Evolutionary conservation across 225 moss, liverwort and hornwort species (phyloP).

Genomic region (Bryum argenteum): DNA sequence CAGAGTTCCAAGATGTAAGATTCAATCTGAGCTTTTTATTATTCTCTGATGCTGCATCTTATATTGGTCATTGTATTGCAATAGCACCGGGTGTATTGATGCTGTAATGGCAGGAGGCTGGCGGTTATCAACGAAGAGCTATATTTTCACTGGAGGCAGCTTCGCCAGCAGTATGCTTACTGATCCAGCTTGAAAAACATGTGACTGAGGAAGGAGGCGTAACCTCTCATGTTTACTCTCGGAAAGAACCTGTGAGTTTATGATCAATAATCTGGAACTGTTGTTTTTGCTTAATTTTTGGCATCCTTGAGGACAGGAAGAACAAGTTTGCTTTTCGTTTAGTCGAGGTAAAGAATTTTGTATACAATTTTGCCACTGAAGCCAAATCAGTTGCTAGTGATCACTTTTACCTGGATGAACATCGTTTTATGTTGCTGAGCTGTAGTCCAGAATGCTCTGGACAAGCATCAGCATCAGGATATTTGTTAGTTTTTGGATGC

Average conservation of each 20-base stretch:
- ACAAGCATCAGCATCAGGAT: not conserved
- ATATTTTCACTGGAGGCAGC: constrained; percentile 86
- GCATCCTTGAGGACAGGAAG: constrained; percentile 8
- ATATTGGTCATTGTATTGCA: constrained; percentile 21
- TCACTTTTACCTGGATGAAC: not conserved
- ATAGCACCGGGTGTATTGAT: constrained; percentile 16
- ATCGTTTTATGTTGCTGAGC: not conserved
- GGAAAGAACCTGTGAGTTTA: constrained; percentile 92
- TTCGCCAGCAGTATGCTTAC: constrained; percentile 76
- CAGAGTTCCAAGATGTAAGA: constrained; percentile 90
- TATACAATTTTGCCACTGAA: constrained; percentile 3
- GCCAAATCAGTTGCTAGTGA: constrained; percentile 10
- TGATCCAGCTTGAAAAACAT: constrained; percentile 97
- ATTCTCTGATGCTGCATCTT: constrained; percentile 18
- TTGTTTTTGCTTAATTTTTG: constrained; percentile 13
- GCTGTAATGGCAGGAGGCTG: constrained; percentile 46
- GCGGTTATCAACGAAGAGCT: constrained; percentile 65
- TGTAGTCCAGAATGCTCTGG: not conserved
- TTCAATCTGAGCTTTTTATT: not conserved
- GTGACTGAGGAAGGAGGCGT: constrained; percentile 98
- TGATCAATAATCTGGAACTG: constrained; percentile 6
- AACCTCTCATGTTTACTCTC: constrained; percentile 88
- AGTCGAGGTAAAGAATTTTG: constrained; percentile 1
- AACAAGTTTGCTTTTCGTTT: not conserved
- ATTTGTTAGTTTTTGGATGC: constrained; percentile 2